Base-by-base conservation (phyloP, 371 early-diverging fungal species). In the Mycotypha africana region DNA sequence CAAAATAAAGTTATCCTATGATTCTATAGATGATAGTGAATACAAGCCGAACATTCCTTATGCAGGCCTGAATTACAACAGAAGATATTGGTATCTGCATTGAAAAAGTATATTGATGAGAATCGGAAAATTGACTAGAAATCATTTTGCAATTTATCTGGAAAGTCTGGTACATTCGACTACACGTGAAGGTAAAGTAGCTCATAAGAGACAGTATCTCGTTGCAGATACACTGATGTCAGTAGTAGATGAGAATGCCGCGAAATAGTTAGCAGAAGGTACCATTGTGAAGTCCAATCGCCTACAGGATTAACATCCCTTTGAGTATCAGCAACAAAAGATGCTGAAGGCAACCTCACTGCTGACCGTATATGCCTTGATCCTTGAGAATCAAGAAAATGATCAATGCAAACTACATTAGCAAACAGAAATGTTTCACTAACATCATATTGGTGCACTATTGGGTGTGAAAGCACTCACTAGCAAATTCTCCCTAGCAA, bases 291-390 rank as follows among this genome's bases (percentile, higher is more conserved):
- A 24, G 22, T 42, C 50, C n/a, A 4, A 5, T 4, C 40, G 5
- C 5, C 5, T 42, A 36, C 50, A 5, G 42, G n/a, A 42, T 42
- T 37, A 49, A 49, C 9, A 25, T 38, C 17, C 50, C 50, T 23
- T 39, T 49, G 4, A 49, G 42, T 12, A n/a, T 49, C 4, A 24
- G 38, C 11, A 15, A 6, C 12, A 49, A 49, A 49, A 31, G 42
- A 49, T 37, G 11, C n/a, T n/a, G 37, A 42, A 7, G 50, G 42
- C 30, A 49, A 42, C 5, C 3, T n/a, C 7, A 49, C 50, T 4
- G 50, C 28, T 16, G 15, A 38, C 30, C 4, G 53, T 11, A 14
- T 42, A 16, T 37, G 37, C 3, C n/a, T 52, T 1, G 42, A 46
- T 23, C 14, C 53, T 15, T 7, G 45, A 4, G 12, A 42, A 12